These are phyloP conservation scores for Lycium barbarum DNA, from an alignment of 257 asterid species.

Conservation along the genomic window DNA sequence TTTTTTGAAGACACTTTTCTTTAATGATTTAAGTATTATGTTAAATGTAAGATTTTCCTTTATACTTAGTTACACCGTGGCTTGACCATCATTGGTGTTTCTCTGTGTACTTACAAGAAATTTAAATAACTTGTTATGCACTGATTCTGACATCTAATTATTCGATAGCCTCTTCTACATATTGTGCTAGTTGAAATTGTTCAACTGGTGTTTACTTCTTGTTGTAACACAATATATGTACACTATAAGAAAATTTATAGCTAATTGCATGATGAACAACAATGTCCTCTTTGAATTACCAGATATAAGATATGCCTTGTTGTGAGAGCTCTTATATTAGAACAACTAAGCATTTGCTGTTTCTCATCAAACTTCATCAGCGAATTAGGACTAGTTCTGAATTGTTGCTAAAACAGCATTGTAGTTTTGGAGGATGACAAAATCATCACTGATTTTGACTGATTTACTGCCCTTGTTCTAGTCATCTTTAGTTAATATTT, in stretches of 20 bases:
- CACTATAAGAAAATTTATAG: neutral
- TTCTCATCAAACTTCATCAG: too few relatives aligned
- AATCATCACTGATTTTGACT: too few relatives aligned
- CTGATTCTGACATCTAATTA: neutral
- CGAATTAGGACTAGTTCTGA: too few relatives aligned
- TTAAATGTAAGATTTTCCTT: neutral
- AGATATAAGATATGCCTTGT: neutral
- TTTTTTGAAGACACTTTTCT: conserved; percentile 4
- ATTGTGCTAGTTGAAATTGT: neutral
- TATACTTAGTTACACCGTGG: neutral
- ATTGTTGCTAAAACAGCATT: too few relatives aligned
- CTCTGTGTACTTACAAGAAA: neutral
- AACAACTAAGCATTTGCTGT: too few relatives aligned
- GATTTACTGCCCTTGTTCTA: too few relatives aligned
- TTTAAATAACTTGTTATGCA: neutral
- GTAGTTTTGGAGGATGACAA: too few relatives aligned
- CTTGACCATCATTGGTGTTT: neutral
- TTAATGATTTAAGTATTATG: conserved; percentile 2
- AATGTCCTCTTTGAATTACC: neutral
- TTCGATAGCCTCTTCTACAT: neutral
- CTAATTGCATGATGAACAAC: neutral
- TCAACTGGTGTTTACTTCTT: neutral
- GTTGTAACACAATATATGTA: conserved; percentile 8
- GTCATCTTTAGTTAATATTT: too few relatives aligned
- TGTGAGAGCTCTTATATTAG: too few relatives aligned